Base-by-base conservation (phyloP, 2,329 filamentous ascomycete species). In the Endothia cerciana region DNA sequence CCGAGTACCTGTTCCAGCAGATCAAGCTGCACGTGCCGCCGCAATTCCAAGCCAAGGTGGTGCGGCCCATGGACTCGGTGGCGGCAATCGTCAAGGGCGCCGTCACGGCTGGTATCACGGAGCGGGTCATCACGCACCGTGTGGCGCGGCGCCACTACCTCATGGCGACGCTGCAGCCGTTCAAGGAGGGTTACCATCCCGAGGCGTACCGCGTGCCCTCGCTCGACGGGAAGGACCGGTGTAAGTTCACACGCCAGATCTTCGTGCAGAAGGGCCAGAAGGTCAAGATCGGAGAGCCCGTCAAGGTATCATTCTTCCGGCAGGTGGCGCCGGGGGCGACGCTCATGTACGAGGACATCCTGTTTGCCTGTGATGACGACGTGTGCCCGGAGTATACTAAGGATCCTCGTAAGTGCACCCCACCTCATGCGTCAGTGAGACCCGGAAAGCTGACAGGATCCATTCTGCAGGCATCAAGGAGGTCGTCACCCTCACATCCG, bases 311-410 rank as follows among this genome's bases (percentile, higher is more conserved):
- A 11, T 98, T 98, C 81, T 98, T 99, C 89, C 86, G 95, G 78
- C 95, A 98, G 78, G 95, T 99, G 63, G 95, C 95, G 6, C 95
- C 95, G 0, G 95, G 95, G 60, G 95, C 95, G 41, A 98, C 94
- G 1, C 88, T 99, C 72, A 98, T 99, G 95, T 99, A 99, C 77
- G 95, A 99, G 82, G 95, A 99, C 81, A 94, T 98, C 63, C 80
- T 98, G 65, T 98, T 97, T 77, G 95, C 94, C 60, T 99, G 95
- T 75, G 95, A 99, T 75, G 95, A 98, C 70, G 95, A 99, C 77
- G 92, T 97, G 62, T 98, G 94, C 79, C 95, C 95, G 0, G 95
- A 98, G 78, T 99, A 99, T 78, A 98, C 94, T 72, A 99, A 98
- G 79, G 95, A 99, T 87, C 94, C 95, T 72, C 92, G 95, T 97